Evolutionary conservation across 129 eudicot species (phyloP).

Genomic region (Lonicera japonica): DNA sequence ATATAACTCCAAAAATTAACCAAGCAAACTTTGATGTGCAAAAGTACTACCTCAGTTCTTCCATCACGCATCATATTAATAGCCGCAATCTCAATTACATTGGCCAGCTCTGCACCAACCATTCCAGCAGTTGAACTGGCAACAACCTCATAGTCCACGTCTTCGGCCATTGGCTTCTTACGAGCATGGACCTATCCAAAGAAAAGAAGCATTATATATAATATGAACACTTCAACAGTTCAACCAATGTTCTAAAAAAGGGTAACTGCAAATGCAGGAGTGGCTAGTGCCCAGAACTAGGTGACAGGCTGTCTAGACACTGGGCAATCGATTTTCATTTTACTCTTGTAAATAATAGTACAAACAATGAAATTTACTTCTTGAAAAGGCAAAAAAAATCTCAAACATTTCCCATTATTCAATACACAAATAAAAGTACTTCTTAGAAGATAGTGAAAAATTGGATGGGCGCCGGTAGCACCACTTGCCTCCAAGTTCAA

Average conservation of each 20-base stretch:
- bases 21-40: slow-evolving; percentile 2
- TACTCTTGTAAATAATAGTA: no score
- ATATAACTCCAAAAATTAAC: not conserved
- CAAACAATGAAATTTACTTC: not conserved
- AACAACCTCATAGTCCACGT: slow-evolving; percentile 90
- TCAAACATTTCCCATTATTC: no score
- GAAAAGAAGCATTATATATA: no score
- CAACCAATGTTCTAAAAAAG: no score
- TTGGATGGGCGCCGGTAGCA: no score
- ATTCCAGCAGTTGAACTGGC: slow-evolving; percentile 83
- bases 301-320: no score
- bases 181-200: slow-evolving; percentile 83
- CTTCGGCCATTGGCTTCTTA: slow-evolving; percentile 87
- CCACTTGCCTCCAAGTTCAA: no score
- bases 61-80: slow-evolving; percentile 88
- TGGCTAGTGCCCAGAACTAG: no score
- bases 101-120: slow-evolving; percentile 98
- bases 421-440: no score
- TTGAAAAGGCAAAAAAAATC: slow-evolving; percentile 4
- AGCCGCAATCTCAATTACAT: slow-evolving; percentile 88
- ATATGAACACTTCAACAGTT: no score
- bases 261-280: not conserved
- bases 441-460: no score
- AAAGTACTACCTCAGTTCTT: slow-evolving; percentile 65
- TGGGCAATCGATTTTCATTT: no score